Evolutionary conservation across 768 basidiomycete species (phyloP), one percentile per base, ranked within the genome.

Genomic region (Mrakia hoshinonis): DNA sequence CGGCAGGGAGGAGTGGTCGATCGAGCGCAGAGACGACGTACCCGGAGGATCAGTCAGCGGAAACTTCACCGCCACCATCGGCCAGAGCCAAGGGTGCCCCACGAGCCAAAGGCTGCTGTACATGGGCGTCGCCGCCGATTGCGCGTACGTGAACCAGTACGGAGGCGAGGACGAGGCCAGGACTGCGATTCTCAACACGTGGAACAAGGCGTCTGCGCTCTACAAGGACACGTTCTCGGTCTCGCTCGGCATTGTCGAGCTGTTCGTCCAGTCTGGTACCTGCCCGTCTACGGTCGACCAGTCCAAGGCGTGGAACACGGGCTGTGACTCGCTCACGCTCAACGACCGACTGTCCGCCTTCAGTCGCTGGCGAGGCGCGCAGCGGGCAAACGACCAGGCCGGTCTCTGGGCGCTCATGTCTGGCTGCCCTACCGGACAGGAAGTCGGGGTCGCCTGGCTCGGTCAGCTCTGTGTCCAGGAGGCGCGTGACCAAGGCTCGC

Each of bases 321-420:
- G 83, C 4, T 94, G 92, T 38, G 62, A 77, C 7, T 80, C 76
- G 62, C 78, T 83, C 74, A 84, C 82, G 5, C 82, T 95, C 62
- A 87, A 91, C 78, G 79, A 83, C 51, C 85, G 91, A 5, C 82
- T 93, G 34, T 90, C 89, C 20, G 78, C 86, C 3, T 92, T 95
- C 79, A 89, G 88, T 5, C 81, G 86, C 72, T 95, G 91, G 91
- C 83, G 92, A 70, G 91, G 90, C 0, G 48, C 46, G 54, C 87
- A 87, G 75, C 85, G 87, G 9, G 79, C 83, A n/a, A 54, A 63
- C 15, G 90, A 92, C 77, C 84, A 86, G 22, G 86, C 84, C 26
- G 92, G 91, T 3, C 82, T 95, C 38, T 93, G 91, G 89, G 91
- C 92, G 81, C 81, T 93, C 15, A 89, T 93, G 87, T 90, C 88